These are phyloP conservation scores for Kockiozyma suomiensis DNA, from an alignment of 805 yeast species.

Conservation along the genomic window DNA sequence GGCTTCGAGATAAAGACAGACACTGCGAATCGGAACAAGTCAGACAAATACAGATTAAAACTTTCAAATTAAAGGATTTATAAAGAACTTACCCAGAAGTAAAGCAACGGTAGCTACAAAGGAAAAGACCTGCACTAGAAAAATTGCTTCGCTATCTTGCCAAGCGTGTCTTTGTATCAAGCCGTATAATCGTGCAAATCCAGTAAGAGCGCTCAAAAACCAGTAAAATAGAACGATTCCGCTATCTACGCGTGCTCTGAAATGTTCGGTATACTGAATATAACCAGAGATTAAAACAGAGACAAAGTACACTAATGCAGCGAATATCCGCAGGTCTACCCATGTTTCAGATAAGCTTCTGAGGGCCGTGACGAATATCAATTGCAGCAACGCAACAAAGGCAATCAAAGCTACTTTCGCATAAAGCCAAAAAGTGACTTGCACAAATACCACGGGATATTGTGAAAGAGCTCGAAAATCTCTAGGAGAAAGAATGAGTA, in stretches of 20 bases:
- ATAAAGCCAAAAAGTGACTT: constrained; percentile 11
- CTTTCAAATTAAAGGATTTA: not conserved
- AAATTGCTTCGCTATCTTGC: not conserved
- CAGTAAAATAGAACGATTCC: constrained; percentile 74
- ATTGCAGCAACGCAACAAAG: constrained; percentile 14
- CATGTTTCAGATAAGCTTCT: constrained; percentile 38
- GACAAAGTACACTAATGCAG: constrained; percentile 45
- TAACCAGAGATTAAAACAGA: constrained; percentile 48
- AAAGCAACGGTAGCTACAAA: constrained; percentile 11
- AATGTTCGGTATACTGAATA: constrained; percentile 71
- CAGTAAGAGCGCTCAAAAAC: constrained; percentile 52
- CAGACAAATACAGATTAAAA: not conserved
- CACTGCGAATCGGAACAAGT: no score
- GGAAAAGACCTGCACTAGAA: constrained; percentile 2
- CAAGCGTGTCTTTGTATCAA: constrained; percentile 18
- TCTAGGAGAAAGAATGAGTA: constrained; percentile 12
- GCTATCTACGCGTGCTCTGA: constrained; percentile 62
- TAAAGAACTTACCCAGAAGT: constrained; percentile 8
- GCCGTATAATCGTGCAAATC: constrained; percentile 24
- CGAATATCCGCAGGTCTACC: constrained; percentile 40
- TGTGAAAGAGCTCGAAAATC: constrained; percentile 13
- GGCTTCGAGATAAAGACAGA: constrained; percentile 42
- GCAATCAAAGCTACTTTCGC: not conserved
- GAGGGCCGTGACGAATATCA: constrained; percentile 9
- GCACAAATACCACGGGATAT: constrained; percentile 5